phyloP scores from a whole-genome alignment of 768 basidiomycete species.

The Lepiota venenata region DNA sequence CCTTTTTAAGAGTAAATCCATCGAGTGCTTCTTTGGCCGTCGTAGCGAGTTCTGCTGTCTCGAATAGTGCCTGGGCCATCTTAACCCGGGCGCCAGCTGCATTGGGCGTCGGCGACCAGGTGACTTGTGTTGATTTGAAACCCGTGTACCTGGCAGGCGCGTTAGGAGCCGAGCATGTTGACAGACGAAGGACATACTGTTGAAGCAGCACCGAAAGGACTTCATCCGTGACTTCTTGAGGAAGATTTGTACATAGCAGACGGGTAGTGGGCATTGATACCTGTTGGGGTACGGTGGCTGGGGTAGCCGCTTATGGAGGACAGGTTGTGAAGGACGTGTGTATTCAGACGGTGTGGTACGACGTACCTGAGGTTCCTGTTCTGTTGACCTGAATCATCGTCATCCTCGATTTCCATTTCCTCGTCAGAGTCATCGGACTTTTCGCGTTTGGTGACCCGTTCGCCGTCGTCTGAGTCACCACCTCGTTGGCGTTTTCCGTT shows the following conservation, averaged over 20 bases:
- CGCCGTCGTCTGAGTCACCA: slow-evolving; percentile 50
- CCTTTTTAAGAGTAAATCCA: slow-evolving; percentile 84
- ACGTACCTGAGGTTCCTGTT: slow-evolving; percentile 47
- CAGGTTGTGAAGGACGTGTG: slow-evolving; percentile 26
- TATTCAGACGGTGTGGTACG: slow-evolving; percentile 20
- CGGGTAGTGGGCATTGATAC: slow-evolving; percentile 56
- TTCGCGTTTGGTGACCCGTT: slow-evolving; percentile 62
- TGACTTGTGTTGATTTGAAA: slow-evolving; percentile 68
- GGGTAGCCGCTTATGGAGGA: slow-evolving; percentile 30
- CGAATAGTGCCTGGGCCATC: slow-evolving; percentile 79
- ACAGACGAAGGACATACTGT: slow-evolving; percentile 56
- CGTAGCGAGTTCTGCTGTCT: slow-evolving; percentile 67
- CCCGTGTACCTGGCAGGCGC: slow-evolving; percentile 68
- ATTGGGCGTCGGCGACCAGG: slow-evolving; percentile 65
- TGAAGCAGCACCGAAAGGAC: slow-evolving; percentile 87
- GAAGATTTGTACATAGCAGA: slow-evolving; percentile 81
- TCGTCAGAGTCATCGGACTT: slow-evolving; percentile 64
- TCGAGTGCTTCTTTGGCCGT: slow-evolving; percentile 81
- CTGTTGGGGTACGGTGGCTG: slow-evolving; percentile 39
- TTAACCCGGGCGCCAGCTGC: slow-evolving; percentile 66
- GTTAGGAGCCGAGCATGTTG: not conserved
- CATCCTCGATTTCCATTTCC: slow-evolving; percentile 93
- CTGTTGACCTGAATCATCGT: slow-evolving; percentile 66
- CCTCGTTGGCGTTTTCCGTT: slow-evolving; percentile 69
- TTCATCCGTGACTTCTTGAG: slow-evolving; percentile 85